These are phyloP conservation scores for Lepidium africanum DNA, from an alignment of 345 rosid genomes.

Conservation along the genomic window DNA sequence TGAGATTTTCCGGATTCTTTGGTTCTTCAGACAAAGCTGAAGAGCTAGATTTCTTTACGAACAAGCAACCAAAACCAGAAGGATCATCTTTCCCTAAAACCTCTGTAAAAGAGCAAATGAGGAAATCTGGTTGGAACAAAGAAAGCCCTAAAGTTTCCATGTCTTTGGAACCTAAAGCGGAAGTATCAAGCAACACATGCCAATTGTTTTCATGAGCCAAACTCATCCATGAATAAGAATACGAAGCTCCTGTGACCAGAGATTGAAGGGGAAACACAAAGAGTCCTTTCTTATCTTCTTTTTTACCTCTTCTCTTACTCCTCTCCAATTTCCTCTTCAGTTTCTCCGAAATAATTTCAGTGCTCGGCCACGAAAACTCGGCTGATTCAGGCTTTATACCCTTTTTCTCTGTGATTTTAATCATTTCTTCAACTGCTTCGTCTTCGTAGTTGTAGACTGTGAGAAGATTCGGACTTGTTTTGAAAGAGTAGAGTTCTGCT, in stretches of 20 bases:
- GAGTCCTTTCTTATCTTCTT: conserved; percentile 41
- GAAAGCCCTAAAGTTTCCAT: conserved; percentile 91
- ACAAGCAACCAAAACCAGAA: conserved; percentile 69
- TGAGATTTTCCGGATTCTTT: conserved; percentile 20
- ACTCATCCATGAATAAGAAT: conserved; percentile 79
- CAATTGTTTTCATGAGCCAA: conserved; percentile 67
- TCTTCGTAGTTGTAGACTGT: conserved; percentile 71
- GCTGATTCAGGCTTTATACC: conserved; percentile 52
- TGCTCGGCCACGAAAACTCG: conserved; percentile 60
- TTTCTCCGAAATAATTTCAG: conserved; percentile 40
- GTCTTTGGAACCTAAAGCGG: conserved; percentile 62
- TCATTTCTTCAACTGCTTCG: conserved; percentile 58
- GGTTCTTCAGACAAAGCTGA: conserved; percentile 34
- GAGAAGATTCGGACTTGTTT: conserved; percentile 42
- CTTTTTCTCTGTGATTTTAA: conserved; percentile 46
- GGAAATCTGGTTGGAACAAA: conserved; percentile 69
- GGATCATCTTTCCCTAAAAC: conserved; percentile 59
- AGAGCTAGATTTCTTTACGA: conserved; percentile 52
- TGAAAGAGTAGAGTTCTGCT: conserved; percentile 66
- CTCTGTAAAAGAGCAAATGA: conserved; percentile 68
- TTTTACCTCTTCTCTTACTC: conserved; percentile 32
- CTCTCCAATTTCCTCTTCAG: conserved; percentile 39
- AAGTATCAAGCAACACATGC: conserved; percentile 80
- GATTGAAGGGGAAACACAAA: conserved; percentile 86
- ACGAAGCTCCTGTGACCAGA: conserved; percentile 57